phyloP scores from a whole-genome alignment of 495 filamentous ascomycete genomes.

The Penicillium longicatenatum region DNA sequence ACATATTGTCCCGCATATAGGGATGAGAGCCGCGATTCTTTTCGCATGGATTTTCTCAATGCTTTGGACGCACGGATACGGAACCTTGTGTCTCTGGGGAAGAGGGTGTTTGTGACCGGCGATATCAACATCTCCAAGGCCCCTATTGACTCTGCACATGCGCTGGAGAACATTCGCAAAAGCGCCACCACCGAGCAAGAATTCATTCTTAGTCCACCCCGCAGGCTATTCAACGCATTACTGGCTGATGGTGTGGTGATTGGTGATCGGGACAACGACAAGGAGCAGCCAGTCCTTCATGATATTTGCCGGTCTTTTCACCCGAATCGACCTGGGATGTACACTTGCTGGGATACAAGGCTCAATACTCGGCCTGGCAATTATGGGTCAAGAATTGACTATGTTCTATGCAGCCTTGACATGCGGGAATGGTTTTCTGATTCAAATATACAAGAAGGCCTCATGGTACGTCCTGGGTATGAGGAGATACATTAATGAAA shows the following conservation, averaged over 20 bases:
- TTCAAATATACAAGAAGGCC: constrained; percentile 92
- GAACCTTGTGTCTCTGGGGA: constrained; percentile 79
- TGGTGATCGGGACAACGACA: constrained; percentile 68
- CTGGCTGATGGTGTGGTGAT: constrained; percentile 70
- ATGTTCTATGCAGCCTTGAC: constrained; percentile 77
- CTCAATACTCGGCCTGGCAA: constrained; percentile 89
- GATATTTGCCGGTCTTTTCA: constrained; percentile 88
- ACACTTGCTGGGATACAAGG: constrained; percentile 90
- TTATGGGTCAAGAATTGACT: constrained; percentile 89
- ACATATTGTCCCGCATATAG: constrained; percentile 87
- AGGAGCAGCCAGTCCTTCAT: constrained; percentile 75
- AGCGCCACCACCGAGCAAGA: constrained; percentile 63
- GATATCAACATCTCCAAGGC: constrained; percentile 87
- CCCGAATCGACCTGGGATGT: constrained; percentile 81
- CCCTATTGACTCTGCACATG: constrained; percentile 72
- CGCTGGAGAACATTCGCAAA: constrained; percentile 70
- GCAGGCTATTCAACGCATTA: constrained; percentile 83
- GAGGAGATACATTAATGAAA: neutral
- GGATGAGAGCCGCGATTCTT: constrained; percentile 81
- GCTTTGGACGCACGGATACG: constrained; percentile 80
- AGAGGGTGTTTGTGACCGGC: constrained; percentile 80
- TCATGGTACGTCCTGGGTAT: constrained; percentile 58
- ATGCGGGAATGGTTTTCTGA: constrained; percentile 85
- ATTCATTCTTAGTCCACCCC: constrained; percentile 72
- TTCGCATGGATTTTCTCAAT: constrained; percentile 77